phyloP scores from a whole-genome alignment of 352 stramenopile genomes.

The Pythium volutum region DNA sequence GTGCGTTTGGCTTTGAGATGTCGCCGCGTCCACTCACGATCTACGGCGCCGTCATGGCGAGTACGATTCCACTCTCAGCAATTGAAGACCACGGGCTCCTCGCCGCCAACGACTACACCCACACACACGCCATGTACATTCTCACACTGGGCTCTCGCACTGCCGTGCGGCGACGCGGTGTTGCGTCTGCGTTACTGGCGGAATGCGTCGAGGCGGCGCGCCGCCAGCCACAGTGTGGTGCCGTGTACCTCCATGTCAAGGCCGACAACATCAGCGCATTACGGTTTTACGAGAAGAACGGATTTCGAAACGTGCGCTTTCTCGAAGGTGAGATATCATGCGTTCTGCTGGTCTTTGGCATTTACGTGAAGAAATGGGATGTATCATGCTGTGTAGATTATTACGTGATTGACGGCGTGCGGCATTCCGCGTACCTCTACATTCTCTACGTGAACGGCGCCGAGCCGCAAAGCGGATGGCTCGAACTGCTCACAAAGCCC shows the following conservation, averaged over 20 bases:
- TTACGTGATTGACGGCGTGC: constrained; percentile 81
- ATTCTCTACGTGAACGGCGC: constrained; percentile 85
- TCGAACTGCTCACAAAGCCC: constrained; percentile 37
- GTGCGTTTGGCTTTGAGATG: constrained; percentile 20
- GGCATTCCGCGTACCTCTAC: constrained; percentile 83
- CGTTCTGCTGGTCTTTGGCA: not conserved
- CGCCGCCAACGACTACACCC: constrained; percentile 44
- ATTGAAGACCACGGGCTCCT: constrained; percentile 63
- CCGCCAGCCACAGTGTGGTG: constrained; percentile 76
- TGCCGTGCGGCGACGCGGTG: constrained; percentile 83
- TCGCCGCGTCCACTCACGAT: constrained; percentile 45
- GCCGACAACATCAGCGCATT: constrained; percentile 93
- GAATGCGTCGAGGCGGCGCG: constrained; percentile 86
- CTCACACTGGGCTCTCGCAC: constrained; percentile 91
- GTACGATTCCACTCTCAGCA: constrained; percentile 71
- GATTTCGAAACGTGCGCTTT: constrained; percentile 91
- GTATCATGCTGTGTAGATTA: constrained; percentile 48
- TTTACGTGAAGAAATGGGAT: too few relatives aligned
- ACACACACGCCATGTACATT: constrained; percentile 95
- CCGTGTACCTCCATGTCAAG: constrained; percentile 97
- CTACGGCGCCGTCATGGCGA: constrained; percentile 90
- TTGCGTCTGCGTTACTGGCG: constrained; percentile 89
- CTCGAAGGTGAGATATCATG: constrained; percentile 69
- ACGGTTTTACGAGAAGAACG: constrained; percentile 96
- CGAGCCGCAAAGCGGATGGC: constrained; percentile 51